A percentile compares a stretch with the other conserved stretches of the same genome.
Evolutionary conservation across 2,329 filamentous ascomycete genomes (phyloP).

Genomic region (Nemania abortiva): DNA sequence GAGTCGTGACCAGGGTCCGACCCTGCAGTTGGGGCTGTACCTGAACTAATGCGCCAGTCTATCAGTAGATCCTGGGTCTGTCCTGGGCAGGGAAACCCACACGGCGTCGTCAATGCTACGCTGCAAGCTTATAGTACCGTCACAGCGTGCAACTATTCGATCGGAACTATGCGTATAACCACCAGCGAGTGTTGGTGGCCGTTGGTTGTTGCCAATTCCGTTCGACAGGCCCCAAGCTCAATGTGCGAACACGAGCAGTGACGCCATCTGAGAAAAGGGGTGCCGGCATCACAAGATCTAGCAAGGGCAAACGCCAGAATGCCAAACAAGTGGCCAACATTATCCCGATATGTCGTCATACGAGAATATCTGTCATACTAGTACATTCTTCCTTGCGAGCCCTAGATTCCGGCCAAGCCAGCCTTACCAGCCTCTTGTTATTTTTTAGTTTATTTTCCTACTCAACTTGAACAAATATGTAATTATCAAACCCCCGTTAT

Average conservation of each 20-base stretch:
- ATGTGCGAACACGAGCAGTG: conserved; percentile 36
- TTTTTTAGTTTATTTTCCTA: background rate
- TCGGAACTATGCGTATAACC: conserved; percentile 2
- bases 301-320: conserved; percentile 24
- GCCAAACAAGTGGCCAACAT: no score
- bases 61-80: conserved; percentile 29
- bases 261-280: conserved; percentile 35
- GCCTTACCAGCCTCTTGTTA: conserved; percentile 23
- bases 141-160: conserved; percentile 16
- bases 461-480: background rate
- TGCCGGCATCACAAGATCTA: background rate
- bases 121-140: conserved; percentile 15
- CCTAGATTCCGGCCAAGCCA: conserved; percentile 23
- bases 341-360: conserved; percentile 38
- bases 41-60: conserved; percentile 41
- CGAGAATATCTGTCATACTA: conserved; percentile 34
- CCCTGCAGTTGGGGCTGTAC: conserved; percentile 50
- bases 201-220: conserved; percentile 20
- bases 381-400: background rate
- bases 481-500: conserved; percentile 2
- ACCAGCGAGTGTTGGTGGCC: conserved; percentile 5
- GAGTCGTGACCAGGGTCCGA: conserved; percentile 35
- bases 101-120: conserved; percentile 32
- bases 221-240: conserved; percentile 21
- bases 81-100: conserved; percentile 29